Percentiles rank a stretch among this genome's conserved stretches.
Evolutionary conservation across 345 rosid genomes (phyloP).

Genomic region (Erysimum cheiranthoides): DNA sequence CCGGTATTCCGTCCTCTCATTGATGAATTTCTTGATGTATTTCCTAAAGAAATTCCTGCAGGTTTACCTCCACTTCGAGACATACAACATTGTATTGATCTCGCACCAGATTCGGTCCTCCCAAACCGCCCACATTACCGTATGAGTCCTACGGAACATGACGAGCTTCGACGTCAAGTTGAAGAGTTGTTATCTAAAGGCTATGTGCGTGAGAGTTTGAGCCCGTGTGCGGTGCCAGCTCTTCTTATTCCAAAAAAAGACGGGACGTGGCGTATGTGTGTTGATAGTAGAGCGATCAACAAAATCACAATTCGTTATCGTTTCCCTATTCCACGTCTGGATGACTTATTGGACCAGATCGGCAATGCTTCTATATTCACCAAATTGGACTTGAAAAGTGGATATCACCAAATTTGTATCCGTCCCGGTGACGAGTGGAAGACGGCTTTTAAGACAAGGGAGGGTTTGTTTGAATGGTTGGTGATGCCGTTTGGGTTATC

Average conservation of each 20-base stretch:
- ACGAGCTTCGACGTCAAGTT: accelerated
- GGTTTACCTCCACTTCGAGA: too few relatives aligned
- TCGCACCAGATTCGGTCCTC: too few relatives aligned
- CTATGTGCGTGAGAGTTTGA: not conserved
- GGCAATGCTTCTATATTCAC: not conserved
- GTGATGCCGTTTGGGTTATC: not conserved
- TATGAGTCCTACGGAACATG: not conserved
- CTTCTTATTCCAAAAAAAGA: not conserved
- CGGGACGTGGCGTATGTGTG: not conserved
- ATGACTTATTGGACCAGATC: not conserved
- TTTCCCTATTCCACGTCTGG: not conserved
- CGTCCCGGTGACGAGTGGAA: not conserved
- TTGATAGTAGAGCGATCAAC: not conserved
- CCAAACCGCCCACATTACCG: not conserved
- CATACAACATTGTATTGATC: too few relatives aligned
- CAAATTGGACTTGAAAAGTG: not conserved
- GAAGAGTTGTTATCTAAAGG: not conserved
- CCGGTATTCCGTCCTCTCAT: too few relatives aligned
- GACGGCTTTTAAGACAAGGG: not conserved
- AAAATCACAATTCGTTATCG: not conserved
- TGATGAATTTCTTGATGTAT: too few relatives aligned
- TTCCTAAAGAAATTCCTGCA: too few relatives aligned
- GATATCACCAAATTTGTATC: not conserved
- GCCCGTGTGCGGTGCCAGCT: not conserved
- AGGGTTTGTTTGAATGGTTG: not conserved